Percentiles rank a stretch among this genome's conserved stretches.
phyloP scores from a whole-genome alignment of 768 basidiomycete species.

The Tylopilus plumbeoviolaceoides region DNA sequence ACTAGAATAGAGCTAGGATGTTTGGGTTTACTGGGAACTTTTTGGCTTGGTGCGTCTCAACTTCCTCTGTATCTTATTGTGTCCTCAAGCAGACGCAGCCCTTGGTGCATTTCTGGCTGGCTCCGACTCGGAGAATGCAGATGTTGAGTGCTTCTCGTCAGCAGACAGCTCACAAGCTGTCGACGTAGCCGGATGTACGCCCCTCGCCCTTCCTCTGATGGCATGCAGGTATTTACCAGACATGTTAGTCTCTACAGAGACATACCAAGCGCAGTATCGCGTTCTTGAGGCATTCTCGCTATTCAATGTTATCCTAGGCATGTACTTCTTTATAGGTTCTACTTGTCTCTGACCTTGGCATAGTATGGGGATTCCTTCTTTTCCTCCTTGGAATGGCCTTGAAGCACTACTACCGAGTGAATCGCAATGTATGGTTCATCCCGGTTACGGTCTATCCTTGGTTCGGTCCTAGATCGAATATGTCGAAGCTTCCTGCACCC shows the following conservation, averaged over 20 bases:
- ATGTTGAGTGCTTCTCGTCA: slow-evolving; percentile 77
- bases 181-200: slow-evolving; percentile 64
- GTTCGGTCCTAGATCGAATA: slow-evolving; percentile 46
- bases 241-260: slow-evolving; percentile 69
- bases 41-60: slow-evolving; percentile 67
- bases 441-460: slow-evolving; percentile 71
- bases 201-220: slow-evolving; percentile 1
- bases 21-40: slow-evolving; percentile 64
- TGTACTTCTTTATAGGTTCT: slow-evolving; percentile 22
- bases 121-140: slow-evolving; percentile 73
- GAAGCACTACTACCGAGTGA: slow-evolving; percentile 40
- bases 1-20: slow-evolving; percentile 73
- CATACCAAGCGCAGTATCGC: slow-evolving; percentile 85
- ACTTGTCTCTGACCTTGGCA: slow-evolving; percentile 12
- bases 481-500: slow-evolving; percentile 41
- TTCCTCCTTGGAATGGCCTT: slow-evolving; percentile 43
- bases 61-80: neutral
- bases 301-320: slow-evolving; percentile 70
- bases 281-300: slow-evolving; percentile 78
- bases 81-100: slow-evolving; percentile 39
- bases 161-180: slow-evolving; percentile 48
- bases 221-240: slow-evolving; percentile 1
- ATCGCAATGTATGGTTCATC: slow-evolving; percentile 58
- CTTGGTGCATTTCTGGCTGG: slow-evolving; percentile 69
- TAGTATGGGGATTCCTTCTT: slow-evolving; percentile 48